Conservation (phyloP, 1,284 basidiomycete genomes). For the Irpex sp. region DNA sequence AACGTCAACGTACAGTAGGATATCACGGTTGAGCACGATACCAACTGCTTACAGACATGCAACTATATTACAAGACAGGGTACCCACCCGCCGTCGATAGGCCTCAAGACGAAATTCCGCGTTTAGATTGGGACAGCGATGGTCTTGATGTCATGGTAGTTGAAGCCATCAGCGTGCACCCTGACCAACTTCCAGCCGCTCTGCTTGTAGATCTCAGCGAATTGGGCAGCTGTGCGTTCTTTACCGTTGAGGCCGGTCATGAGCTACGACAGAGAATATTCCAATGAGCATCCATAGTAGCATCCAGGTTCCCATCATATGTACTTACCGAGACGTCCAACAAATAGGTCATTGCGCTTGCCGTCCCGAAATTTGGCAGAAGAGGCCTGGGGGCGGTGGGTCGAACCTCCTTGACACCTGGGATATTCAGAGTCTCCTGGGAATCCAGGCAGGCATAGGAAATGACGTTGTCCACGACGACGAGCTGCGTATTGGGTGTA, state of each 20-base stretch:
- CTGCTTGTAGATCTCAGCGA: neutral
- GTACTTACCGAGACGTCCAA: neutral
- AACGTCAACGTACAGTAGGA: neutral
- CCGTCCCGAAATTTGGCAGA: neutral
- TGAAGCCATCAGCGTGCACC: neutral
- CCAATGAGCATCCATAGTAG: neutral
- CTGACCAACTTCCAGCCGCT: slow-evolving; percentile 4
- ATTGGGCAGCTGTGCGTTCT: neutral
- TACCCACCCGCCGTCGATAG: neutral
- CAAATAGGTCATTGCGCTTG: neutral
- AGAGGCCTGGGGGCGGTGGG: neutral
- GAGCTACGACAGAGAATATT: neutral
- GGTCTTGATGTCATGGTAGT: neutral
- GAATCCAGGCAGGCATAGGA: slow-evolving; percentile 5
- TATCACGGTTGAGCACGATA: neutral
- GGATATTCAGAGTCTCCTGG: neutral
- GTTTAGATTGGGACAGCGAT: neutral
- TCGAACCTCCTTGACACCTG: neutral
- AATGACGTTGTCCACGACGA: slow-evolving; percentile 6
- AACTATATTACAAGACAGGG: neutral
- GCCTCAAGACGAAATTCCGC: neutral
- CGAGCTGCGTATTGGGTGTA: slow-evolving; percentile 1
- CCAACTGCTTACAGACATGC: neutral
- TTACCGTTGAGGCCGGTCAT: neutral
- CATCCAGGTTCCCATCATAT: neutral